Base-by-base conservation (phyloP, 2,329 filamentous ascomycete species). In the Trichophyton schoenleinii region DNA sequence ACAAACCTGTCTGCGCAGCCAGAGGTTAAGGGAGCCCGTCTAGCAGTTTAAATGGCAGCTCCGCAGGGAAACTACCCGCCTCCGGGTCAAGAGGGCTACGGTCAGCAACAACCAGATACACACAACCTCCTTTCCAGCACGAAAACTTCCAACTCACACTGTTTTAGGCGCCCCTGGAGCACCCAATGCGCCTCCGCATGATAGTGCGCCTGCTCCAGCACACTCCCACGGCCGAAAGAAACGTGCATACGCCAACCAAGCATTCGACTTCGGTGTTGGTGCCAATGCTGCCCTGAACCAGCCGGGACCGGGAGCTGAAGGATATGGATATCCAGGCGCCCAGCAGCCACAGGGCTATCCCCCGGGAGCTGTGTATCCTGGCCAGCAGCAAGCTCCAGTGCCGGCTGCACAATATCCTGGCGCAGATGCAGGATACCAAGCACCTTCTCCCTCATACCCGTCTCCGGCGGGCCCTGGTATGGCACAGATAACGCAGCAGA, bases 211-310 rank as follows among this genome's bases (percentile, higher is more conserved):
- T 31, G 59, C 59, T 34, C 25, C 61, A 3, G 49, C 6, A n/a
- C 65, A 63, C 9, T 25, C 62, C 4, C 66, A 66, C 61, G 74
- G 69, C 62, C 73, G 69, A 79, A 96, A 96, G 84, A 96, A 95
- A 83, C 84, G 91, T 79, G 87, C 88, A 62, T 97, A 97, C 78
- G 94, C 94, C 60, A 89, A 89, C 62, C 88, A 95, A 74, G 92
- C 92, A 53, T 99, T 95, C 75, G 92, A 95, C 63, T 94, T 97
- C 69, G 90, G 88, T 58, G 82, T 83, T 58, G 94, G 92, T 69
- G 89, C 88, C 70, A 97, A 97, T 81, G 85, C 87, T 62, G 82
- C 78, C 58, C 74, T 81, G 66, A 72, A 78, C 67, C 73, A 74
- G 64, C 74, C 77, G 71, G 70, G 73, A 66, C 69, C 74, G 60